Evolutionary conservation across 371 early-diverging fungal species (phyloP).

Genomic region (Apophysomyces sp.): DNA sequence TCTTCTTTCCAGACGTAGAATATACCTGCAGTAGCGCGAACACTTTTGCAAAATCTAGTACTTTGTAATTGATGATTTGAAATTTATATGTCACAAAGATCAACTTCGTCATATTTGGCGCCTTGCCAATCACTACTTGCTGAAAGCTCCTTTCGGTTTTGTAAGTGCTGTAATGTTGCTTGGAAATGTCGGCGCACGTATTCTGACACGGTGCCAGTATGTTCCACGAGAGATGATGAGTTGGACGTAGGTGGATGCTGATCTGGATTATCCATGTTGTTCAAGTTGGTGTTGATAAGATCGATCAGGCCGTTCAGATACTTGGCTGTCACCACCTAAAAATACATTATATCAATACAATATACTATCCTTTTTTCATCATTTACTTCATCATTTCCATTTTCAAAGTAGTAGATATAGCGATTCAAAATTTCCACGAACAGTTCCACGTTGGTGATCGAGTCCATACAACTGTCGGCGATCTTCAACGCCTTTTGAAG

Average conservation of each 20-base stretch:
- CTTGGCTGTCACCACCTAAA: slow-evolving; percentile 64
- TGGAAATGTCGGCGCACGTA: slow-evolving; percentile 63
- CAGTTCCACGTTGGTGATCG: slow-evolving; percentile 78
- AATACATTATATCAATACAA: not conserved
- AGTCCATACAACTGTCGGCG: slow-evolving; percentile 92
- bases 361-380: not conserved
- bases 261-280: slow-evolving; percentile 66
- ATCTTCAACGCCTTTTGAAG: slow-evolving; percentile 90
- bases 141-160: slow-evolving; percentile 19
- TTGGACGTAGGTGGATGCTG: slow-evolving; percentile 63
- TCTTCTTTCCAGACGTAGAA: too few species aligned
- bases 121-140: slow-evolving; percentile 24
- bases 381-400: slow-evolving; percentile 69
- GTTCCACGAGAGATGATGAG: slow-evolving; percentile 58
- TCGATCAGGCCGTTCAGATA: slow-evolving; percentile 90
- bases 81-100: slow-evolving; percentile 16
- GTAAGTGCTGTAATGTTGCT: slow-evolving; percentile 56
- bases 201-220: slow-evolving; percentile 46
- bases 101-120: slow-evolving; percentile 26
- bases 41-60: too few species aligned
- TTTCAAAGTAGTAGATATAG: slow-evolving; percentile 89
- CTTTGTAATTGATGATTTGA: not conserved
- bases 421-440: slow-evolving; percentile 92
- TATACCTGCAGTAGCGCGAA: too few species aligned
- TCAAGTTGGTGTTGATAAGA: slow-evolving; percentile 74